Base-by-base conservation (phyloP, 139 green algal genomes). In the Micractinium conductrix region DNA sequence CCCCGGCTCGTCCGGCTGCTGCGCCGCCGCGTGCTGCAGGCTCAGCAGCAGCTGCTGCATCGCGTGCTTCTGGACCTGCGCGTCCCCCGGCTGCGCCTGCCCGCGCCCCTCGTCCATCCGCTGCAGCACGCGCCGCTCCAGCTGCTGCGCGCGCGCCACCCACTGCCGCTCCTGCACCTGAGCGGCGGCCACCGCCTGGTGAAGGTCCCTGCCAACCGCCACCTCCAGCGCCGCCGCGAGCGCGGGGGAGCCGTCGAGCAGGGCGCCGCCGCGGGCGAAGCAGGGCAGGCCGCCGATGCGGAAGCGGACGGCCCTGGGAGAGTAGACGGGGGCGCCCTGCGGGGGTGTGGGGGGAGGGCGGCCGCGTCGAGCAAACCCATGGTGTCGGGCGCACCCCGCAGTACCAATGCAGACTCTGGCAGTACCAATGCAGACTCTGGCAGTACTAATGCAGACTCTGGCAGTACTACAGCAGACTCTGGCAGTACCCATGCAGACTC, bases 301-400 rank as follows among this genome's bases (percentile, higher is more conserved):
- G 62, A 91, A 79, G 30, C 71, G 71, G 22, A 91, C 72, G 19
- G 48, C 48, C 69, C 74, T 63, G 63, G 80, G 60, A 2, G 85
- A 44, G n/a, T 90, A 91, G 58, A 91, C 58, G 71, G 87, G 87
- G 22, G 76, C 40, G 38, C 58, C 76, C 76, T 82, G 76, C 53
- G 43, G n/a, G n/a, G n/a, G n/a, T n/a, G n/a, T n/a, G n/a, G n/a
- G n/a, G n/a, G n/a, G n/a, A n/a, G n/a, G n/a, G n/a, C n/a, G n/a
- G n/a, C n/a, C n/a, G n/a, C n/a, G n/a, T n/a, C n/a, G n/a, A n/a
- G n/a, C n/a, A n/a, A n/a, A n/a, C n/a, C n/a, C n/a, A n/a, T n/a
- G n/a, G n/a, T n/a, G n/a, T n/a, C n/a, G n/a, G n/a, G n/a, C n/a
- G n/a, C n/a, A n/a, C n/a, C n/a, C n/a, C n/a, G n/a, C n/a, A n/a